Base-by-base conservation (phyloP, 2,329 filamentous ascomycete species). In the Plectosphaerella sp. region DNA sequence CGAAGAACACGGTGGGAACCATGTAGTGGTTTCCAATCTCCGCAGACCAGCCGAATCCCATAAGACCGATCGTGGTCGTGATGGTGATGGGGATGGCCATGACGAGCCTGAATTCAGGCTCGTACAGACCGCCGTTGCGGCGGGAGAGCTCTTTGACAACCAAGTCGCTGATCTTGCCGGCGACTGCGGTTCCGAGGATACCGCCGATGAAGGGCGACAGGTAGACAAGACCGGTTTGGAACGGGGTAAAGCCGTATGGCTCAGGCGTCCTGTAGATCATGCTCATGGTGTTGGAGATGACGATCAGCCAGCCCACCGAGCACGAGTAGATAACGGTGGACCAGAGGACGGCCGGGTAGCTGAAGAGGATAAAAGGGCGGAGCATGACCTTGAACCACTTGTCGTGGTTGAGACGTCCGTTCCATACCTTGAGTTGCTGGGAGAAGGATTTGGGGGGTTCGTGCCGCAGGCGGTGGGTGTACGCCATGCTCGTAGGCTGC, bases 11-110 rank as follows among this genome's bases (percentile, higher is more conserved):
- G 0, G 93, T 97, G 0, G 94, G 94, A 0, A 96, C 89, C 49
- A 96, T 95, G 89, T 89, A 97, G 20, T 79, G 76, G 62, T 97
- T 84, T 22, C 77, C 76, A 52, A 86, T 78, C 57, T 90, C 69
- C 0, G 88, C 90, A 9, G 88, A 91, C 94, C 93, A 97, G 15
- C 93, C 93, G 63, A 94, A 97, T 2, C 91, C 93, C 85, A 97
- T 96, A 14, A 97, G 79, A 0, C 94, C 94, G 33, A 93, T 83
- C 1, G 86, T 83, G 0, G 92, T 97, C 4, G 84, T 84, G 50
- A 97, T 62, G 1, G 87, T 76, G 33, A 97, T 86, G 0, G 92
- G 93, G 3, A 87, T 70, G 0, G 84, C 89, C 93, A 97, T 96
- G 42, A 96, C 80, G 0, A 96, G 80, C 6, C 92, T 83, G 64